Evolutionary conservation across 1,284 basidiomycete species (phyloP), one percentile per base, ranked within the genome.

Genomic region (Phylloboletellus chloephorus): DNA sequence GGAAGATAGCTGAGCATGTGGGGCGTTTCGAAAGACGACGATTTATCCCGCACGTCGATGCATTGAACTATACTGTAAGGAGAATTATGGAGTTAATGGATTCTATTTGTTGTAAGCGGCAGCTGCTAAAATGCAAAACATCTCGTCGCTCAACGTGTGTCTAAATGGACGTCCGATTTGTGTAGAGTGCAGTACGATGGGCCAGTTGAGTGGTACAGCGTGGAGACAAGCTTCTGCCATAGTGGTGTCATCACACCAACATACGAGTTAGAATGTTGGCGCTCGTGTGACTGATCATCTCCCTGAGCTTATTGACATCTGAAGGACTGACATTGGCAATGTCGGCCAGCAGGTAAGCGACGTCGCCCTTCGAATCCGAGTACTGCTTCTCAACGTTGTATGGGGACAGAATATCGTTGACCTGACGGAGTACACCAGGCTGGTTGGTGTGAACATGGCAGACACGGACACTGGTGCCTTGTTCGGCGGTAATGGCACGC

Each of bases 341-440:
- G 67, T 99, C 95, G 13, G 92, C 93, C 79, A 98, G 85, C 50
- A 98, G 76, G 65, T 95, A 96, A 15, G 93, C 95, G 41, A 95
- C 74, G 52, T 95, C 93, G 52, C 91, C 92, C 69, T 92, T 92
- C 41, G 89, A 93, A 63, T 98, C 94, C 13, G 95, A 93, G 67
- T 87, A 96, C 68, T 98, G 96, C 73, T 98, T 98, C 70, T 97
- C 94, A 61, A 99, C 95, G 67, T 99, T 98, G 77, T 95, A 93
- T 34, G 88, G 82, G 43, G 88, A 89, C 35, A 98, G 71, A 21
- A 80, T 79, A 55, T 95, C 88, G 76, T 99, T 99, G 73, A 99
- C 88, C 56, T 85, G 82, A 56, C 84, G 85, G 60, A 99, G 82
- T 37, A 98, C 94, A 77, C 95, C 95, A 32, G 96, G 96, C 68